phyloP scores from a whole-genome alignment of 345 rosid genomes.

The Eucalyptus rudis region DNA sequence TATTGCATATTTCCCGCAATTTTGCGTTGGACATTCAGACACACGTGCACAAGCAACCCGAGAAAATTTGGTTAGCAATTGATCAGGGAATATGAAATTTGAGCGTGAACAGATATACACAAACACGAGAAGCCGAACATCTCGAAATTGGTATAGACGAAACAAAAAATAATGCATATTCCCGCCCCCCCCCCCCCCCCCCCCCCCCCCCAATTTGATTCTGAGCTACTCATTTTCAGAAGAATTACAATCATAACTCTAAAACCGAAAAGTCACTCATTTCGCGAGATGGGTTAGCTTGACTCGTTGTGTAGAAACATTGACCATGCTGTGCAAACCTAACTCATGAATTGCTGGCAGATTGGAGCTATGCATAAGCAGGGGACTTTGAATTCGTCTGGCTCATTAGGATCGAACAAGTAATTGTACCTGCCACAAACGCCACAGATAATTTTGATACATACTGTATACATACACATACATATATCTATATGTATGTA shows the following conservation, averaged over 20 bases:
- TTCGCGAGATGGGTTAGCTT: constrained; percentile 12
- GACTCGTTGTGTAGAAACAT: constrained; percentile 28
- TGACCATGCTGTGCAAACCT: constrained; percentile 14
- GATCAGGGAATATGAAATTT: background rate
- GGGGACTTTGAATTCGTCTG: constrained; percentile 90
- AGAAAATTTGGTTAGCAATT: background rate
- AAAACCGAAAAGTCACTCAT: background rate
- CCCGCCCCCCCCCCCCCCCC: no score
- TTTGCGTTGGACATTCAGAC: background rate
- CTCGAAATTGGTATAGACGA: no score
- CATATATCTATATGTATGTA: background rate
- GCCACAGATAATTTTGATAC: background rate
- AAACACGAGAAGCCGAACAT: background rate
- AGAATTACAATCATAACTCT: constrained; percentile 2
- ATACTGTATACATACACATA: background rate
- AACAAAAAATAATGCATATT: no score
- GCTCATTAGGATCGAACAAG: constrained; percentile 90
- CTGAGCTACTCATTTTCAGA: background rate
- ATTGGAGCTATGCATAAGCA: constrained; percentile 83
- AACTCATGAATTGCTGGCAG: constrained; percentile 93
- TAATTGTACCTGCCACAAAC: constrained; percentile 59
- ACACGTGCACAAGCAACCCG: background rate
- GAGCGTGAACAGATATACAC: background rate
- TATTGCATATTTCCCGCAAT: background rate
- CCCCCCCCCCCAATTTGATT: background rate